These are phyloP conservation scores for Hyaloscypha finlandica DNA, from an alignment of 495 filamentous ascomycete genomes.

Conservation along the genomic window DNA sequence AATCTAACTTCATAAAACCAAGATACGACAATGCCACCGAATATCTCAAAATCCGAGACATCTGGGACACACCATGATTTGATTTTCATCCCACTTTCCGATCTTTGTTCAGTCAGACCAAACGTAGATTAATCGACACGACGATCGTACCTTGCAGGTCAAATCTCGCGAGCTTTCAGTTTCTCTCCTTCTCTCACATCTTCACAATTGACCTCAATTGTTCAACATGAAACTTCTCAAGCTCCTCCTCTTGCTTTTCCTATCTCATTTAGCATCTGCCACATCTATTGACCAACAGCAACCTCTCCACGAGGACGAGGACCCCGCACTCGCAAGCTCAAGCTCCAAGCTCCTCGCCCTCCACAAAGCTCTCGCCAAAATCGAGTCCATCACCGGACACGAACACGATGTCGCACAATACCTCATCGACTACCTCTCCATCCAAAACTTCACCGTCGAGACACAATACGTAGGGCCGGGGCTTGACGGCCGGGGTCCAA, in stretches of 20 bases:
- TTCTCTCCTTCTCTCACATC: background rate
- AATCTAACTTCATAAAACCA: background rate
- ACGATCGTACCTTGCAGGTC: background rate
- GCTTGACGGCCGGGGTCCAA: conserved; percentile 34
- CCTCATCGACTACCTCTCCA: conserved; percentile 65
- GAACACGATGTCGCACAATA: conserved; percentile 71
- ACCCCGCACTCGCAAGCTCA: conserved; percentile 8
- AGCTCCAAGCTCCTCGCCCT: conserved; percentile 63
- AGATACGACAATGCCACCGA: background rate
- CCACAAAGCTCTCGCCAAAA: conserved; percentile 74
- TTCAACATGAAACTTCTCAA: conserved; percentile 21
- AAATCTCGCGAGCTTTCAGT: background rate
- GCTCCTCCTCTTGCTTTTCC: conserved; percentile 5
- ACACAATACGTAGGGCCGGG: conserved; percentile 67
- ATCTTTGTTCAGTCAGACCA: background rate
- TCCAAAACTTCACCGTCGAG: conserved; percentile 65
- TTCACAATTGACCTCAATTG: background rate
- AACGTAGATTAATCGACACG: background rate
- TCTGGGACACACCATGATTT: background rate
- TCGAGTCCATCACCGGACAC: conserved; percentile 72
- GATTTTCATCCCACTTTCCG: conserved; percentile 1
- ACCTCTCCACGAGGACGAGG: background rate
- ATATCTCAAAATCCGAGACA: background rate
- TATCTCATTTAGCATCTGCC: conserved; percentile 10
- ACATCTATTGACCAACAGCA: conserved; percentile 7